These are phyloP conservation scores for Melaleuca quinquenervia DNA, from an alignment of 345 rosid genomes.

Conservation along the genomic window DNA sequence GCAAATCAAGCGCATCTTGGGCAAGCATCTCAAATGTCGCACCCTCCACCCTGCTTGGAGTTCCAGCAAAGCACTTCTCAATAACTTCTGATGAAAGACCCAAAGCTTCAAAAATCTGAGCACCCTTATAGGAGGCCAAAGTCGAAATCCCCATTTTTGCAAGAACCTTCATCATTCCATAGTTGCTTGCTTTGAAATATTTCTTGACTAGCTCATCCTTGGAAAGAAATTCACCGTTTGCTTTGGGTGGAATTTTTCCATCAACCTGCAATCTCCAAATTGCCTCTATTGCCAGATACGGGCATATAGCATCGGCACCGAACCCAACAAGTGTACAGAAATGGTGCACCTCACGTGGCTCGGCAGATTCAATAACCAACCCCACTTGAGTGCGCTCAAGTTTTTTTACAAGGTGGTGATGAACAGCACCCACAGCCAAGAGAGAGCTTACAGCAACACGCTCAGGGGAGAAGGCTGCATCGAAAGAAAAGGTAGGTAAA, in stretches of 20 bases:
- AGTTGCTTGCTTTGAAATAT: slow-evolving; percentile 95
- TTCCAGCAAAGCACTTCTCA: slow-evolving; percentile 94
- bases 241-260: slow-evolving; percentile 88
- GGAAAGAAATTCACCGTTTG: slow-evolving; percentile 69
- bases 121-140: slow-evolving; percentile 96
- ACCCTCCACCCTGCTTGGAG: slow-evolving; percentile 98
- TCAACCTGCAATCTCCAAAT: slow-evolving; percentile 91
- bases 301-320: slow-evolving; percentile 97
- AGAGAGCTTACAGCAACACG: slow-evolving; percentile 95
- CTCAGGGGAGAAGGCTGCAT: slow-evolving; percentile 64
- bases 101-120: slow-evolving; percentile 97
- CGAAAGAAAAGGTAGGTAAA: not conserved
- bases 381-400: slow-evolving; percentile 92
- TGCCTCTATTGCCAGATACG: slow-evolving; percentile 79
- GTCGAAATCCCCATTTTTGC: slow-evolving; percentile 99
- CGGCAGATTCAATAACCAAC: slow-evolving; percentile 91
- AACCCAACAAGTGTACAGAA: slow-evolving; percentile 96
- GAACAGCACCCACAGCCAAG: slow-evolving; percentile 98
- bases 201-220: slow-evolving; percentile 80
- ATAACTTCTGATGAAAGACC: slow-evolving; percentile 98
- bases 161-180: slow-evolving; percentile 99
- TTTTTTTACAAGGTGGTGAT: slow-evolving; percentile 81
- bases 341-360: slow-evolving; percentile 99
- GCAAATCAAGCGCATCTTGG: slow-evolving; percentile 69
- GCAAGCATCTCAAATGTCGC: slow-evolving; percentile 99